These are phyloP conservation scores for Aspergillus amoenus DNA, from an alignment of 2,329 filamentous ascomycete species.

Conservation along the genomic window DNA sequence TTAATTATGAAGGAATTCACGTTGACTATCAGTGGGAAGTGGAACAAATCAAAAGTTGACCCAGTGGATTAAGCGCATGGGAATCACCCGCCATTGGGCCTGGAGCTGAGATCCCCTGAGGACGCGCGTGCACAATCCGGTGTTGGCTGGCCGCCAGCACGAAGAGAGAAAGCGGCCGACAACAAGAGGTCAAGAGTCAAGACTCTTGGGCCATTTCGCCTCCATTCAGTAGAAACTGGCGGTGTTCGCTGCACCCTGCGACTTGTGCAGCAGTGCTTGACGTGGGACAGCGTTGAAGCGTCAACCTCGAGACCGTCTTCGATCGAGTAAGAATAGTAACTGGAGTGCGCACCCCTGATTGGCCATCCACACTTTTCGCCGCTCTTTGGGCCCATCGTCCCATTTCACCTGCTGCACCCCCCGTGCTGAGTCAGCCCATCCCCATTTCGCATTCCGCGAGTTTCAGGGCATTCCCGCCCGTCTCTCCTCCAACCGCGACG, in stretches of 20 bases:
- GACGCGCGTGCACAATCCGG: conserved; percentile 21
- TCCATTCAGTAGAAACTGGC: background rate
- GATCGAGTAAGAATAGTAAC: background rate
- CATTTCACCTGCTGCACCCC: background rate
- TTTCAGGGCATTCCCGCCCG: conserved; percentile 19
- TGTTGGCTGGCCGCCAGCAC: background rate
- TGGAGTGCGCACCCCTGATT: background rate
- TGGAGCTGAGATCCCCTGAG: conserved; percentile 21
- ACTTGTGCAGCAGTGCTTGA: no score
- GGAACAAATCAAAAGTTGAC: conserved; percentile 7
- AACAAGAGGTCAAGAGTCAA: background rate
- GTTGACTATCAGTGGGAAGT: conserved; percentile 7
- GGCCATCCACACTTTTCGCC: background rate
- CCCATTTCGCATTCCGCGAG: conserved; percentile 13
- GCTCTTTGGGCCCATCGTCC: conserved; percentile 8
- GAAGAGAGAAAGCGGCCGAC: background rate
- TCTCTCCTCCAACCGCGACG: conserved; percentile 20
- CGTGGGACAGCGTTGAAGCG: no score
- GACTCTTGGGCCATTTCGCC: background rate
- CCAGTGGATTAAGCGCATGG: conserved; percentile 13
- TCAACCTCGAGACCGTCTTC: background rate
- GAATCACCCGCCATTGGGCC: conserved; percentile 20
- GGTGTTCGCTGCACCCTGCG: no score
- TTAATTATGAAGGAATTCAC: background rate
- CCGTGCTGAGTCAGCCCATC: conserved; percentile 21